Evolutionary conservation across 371 early-diverging fungal genomes (phyloP).

Genomic region (Rhizomucor pusillus): DNA sequence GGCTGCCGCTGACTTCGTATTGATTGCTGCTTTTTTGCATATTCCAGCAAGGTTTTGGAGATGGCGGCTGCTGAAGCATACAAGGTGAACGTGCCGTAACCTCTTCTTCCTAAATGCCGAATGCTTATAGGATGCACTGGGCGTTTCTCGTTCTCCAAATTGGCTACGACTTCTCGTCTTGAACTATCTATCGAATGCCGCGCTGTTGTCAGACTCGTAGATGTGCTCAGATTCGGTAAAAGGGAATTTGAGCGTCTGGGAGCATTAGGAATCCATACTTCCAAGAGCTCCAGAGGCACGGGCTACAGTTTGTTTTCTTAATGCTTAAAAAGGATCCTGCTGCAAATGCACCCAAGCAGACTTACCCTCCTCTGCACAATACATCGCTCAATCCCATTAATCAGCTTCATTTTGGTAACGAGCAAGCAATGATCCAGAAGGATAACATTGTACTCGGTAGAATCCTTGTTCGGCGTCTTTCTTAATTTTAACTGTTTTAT

Average conservation of each 20-base stretch:
- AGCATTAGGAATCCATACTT: constrained; percentile 13
- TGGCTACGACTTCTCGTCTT: neutral
- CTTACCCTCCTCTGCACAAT: constrained; percentile 35
- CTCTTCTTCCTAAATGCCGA: constrained; percentile 72
- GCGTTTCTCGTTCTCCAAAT: constrained; percentile 14
- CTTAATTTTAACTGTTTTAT: constrained; percentile 43
- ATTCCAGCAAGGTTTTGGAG: constrained; percentile 80
- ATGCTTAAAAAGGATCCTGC: too few relatives aligned
- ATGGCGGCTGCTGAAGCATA: constrained; percentile 74
- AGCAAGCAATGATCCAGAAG: constrained; percentile 42
- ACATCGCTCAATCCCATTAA: constrained; percentile 26
- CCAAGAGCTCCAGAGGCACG: constrained; percentile 72
- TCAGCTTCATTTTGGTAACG: constrained; percentile 33
- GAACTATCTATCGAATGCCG: neutral
- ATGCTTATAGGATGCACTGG: constrained; percentile 66
- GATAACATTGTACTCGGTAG: constrained; percentile 59
- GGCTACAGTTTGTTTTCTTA: constrained; percentile 36
- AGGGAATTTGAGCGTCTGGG: constrained; percentile 34
- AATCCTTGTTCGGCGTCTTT: constrained; percentile 51
- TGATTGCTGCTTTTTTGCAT: constrained; percentile 70
- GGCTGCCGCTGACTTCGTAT: constrained; percentile 49
- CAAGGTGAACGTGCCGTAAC: constrained; percentile 58
- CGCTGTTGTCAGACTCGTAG: neutral
- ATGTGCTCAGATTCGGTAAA: constrained; percentile 40
- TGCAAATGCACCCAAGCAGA: neutral